A percentile compares a stretch with the other conserved stretches of the same genome.
These are phyloP conservation scores for Purshia tridentata DNA, from an alignment of 306 rosid species.

Conservation along the genomic window DNA sequence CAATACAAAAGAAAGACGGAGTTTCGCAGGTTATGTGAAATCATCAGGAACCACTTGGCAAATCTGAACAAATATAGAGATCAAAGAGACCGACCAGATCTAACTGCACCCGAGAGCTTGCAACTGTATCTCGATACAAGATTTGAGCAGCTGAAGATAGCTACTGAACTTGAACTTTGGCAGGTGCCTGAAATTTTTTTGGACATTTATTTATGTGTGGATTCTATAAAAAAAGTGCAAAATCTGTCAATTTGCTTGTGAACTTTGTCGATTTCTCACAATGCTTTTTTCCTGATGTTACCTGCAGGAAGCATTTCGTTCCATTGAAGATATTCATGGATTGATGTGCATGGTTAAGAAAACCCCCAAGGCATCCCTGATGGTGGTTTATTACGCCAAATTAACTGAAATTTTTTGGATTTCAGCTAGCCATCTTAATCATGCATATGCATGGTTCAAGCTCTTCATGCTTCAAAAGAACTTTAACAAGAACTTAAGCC, in stretches of 20 bases:
- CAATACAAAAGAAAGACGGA: conserved; percentile 92
- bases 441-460: conserved; percentile 96
- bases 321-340: conserved; percentile 93
- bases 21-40: conserved; percentile 90
- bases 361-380: conserved; percentile 87
- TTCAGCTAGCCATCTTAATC: conserved; percentile 82
- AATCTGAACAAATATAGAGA: conserved; percentile 92
- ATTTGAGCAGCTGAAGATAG: conserved; percentile 94
- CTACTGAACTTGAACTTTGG: conserved; percentile 95
- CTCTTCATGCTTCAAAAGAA: conserved; percentile 84
- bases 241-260: not conserved
- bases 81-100: conserved; percentile 92
- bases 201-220: not conserved
- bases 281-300: not conserved
- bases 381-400: conserved; percentile 94
- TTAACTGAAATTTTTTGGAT: conserved; percentile 90
- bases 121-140: conserved; percentile 93
- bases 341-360: conserved; percentile 98
- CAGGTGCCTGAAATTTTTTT: conserved; percentile 49
- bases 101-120: conserved; percentile 85
- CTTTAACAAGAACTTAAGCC: conserved; percentile 89
- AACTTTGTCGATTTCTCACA: not conserved
- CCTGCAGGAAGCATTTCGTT: conserved; percentile 94
- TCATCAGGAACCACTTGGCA: conserved; percentile 82
- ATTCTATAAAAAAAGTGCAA: conserved; percentile 1